Evolutionary conservation across 1,139 yeast genomes (phyloP), one percentile per base, ranked within the genome.

Genomic region (Scheffersomyces parashehatae): DNA sequence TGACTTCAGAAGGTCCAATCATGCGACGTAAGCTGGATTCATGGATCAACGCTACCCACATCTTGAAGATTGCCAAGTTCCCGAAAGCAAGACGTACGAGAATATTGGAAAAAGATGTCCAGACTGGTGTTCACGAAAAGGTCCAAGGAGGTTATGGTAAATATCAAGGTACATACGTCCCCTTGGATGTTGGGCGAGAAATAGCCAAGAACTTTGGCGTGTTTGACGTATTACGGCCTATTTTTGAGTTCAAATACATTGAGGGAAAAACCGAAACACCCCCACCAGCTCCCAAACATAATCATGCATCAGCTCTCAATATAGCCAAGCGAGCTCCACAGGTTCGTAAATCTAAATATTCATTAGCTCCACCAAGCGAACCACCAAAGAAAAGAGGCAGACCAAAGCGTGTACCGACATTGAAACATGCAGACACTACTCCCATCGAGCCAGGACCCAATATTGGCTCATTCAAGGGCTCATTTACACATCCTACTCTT

Each of bases 61-160:
- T 91, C 28, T 73, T 91, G 47, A 89, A 88, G 62, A 83, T 90
- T 29, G 97, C 96, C 29, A 87, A 89, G 42, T 81, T 88, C 45
- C 95, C 95, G 48, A 88, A 90, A 63, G 86, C 96, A 1, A 84
- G 85, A 54, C 72, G 97, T 46, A 88, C 96, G 6, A 83, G 90
- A 55, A 81, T 90, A 46, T 73, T 90, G 55, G 97, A 91, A 60
- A 83, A 83, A 52, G 97, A 90, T 59, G 88, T 91, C n/a, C 90
- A 82, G 50, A 80, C 83, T 1, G 95, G 95, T 28, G 73, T 73
- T 34, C 96, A 89, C 63, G 97, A 91, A 60, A 91, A 90, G 60
- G 93, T 91, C 10, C 97, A 90, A 66, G 97, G 97, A 37, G 97
- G 97, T 0, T 88, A 90, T 60, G 97, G 97, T 11, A 86, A 89